Base-by-base conservation (phyloP, 768 basidiomycete species). In the Lentinus brumalis region DNA sequence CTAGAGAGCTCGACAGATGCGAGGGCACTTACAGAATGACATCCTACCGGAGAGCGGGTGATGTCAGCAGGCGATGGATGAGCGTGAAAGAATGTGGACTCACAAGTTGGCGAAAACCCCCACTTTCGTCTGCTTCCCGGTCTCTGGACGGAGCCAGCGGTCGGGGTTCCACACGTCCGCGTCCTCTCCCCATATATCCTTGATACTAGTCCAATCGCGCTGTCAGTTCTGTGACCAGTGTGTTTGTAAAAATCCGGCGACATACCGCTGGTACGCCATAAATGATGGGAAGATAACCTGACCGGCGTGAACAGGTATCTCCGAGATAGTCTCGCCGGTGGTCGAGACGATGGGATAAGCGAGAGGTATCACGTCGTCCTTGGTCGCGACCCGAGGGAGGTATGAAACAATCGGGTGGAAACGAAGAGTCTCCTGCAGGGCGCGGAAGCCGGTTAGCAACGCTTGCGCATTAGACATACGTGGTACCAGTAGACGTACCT, bases 361-460 rank as follows among this genome's bases (percentile, higher is more conserved):
- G 38, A 71, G 59, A 0, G 70, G 70, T 21, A 71, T 59, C 16
- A 68, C 54, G 21, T 71, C 68, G 44, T 71, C 70, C 26, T 63
- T 60, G 11, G 47, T 54, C 2, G 68, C 66, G 29, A 56, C 57
- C 9, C 71, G 69, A 41, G 57, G 52, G 12, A 72, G 57, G 31
- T 54, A 47, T 1, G 53, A 39, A 15, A 65, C 62, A 11, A 70
- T 63, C 0, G 67, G 58, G 35, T 71, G 65, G 46, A 61, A 59
- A 5, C 71, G 65, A 26, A 70, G 57, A 0, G 68, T 67, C 56
- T 71, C 70, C 62, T 63, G 32, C 39, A 15, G 5, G 15, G 10
- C 38, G 21, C 2, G 21, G 9, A 40, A 26, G 6, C 46, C 21
- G 3, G 32, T 32, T 5, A 35, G 35, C 7, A 35, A 35, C 35